phyloP scores from a whole-genome alignment of 2,329 filamentous ascomycete species.

The Rosellinia necatrix region DNA sequence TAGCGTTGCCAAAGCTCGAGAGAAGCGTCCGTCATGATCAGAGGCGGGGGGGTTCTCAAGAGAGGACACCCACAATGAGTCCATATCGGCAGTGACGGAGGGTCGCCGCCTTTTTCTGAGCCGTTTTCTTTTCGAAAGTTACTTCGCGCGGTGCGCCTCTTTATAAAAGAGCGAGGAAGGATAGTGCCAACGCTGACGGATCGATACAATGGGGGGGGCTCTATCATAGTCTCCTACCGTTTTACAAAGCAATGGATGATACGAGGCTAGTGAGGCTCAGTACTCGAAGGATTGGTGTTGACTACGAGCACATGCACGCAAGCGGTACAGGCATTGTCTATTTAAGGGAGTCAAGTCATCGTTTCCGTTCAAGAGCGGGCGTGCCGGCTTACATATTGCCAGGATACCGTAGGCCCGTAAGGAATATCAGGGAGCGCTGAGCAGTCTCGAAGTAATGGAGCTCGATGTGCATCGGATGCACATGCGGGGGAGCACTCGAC shows the following conservation, averaged over 20 bases:
- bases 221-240: conserved; percentile 11
- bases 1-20: conserved; percentile 33
- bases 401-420: background rate
- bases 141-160: background rate
- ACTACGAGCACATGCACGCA: too few species aligned
- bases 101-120: conserved; percentile 21
- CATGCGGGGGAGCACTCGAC: conserved; percentile 6
- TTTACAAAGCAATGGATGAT: background rate
- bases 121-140: background rate
- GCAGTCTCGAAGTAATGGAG: conserved; percentile 2
- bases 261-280: background rate
- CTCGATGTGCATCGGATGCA: too few species aligned
- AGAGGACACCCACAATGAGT: conserved; percentile 34
- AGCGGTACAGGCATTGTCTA: conserved; percentile 1
- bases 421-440: conserved; percentile 1
- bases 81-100: conserved; percentile 32
- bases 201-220: background rate
- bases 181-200: conserved; percentile 1
- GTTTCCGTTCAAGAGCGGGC: conserved; percentile 6
- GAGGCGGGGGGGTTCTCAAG: conserved; percentile 20
- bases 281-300: conserved; percentile 2
- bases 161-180: background rate
- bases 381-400: background rate
- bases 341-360: background rate
- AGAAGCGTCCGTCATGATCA: conserved; percentile 20